These are phyloP conservation scores for Paramecium caudatum DNA, from an alignment of 73 alveolate species.

Conservation along the genomic window DNA sequence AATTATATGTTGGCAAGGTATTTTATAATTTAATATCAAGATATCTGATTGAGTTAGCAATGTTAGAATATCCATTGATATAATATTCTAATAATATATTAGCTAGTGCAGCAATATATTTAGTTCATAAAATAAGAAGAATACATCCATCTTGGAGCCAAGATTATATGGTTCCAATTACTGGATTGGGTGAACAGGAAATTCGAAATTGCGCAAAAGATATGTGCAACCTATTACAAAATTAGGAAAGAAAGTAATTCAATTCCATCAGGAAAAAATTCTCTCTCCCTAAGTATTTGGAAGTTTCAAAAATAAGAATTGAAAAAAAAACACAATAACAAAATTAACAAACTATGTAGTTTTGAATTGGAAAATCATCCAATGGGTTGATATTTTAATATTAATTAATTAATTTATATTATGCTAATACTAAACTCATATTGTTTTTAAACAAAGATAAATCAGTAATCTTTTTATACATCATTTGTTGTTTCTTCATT, in stretches of 20 bases:
- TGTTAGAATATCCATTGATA: slow-evolving; percentile 56
- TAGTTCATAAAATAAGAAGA: slow-evolving; percentile 75
- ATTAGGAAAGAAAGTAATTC: slow-evolving; percentile 48
- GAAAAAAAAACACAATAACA: slow-evolving; percentile 59
- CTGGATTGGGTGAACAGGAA: slow-evolving; percentile 71
- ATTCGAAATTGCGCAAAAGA: slow-evolving; percentile 72
- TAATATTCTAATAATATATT: slow-evolving; percentile 51
- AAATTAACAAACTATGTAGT: too few species aligned
- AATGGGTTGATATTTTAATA: too few species aligned
- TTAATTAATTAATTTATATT: too few species aligned
- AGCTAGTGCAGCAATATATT: slow-evolving; percentile 75
- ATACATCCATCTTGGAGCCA: slow-evolving; percentile 68
- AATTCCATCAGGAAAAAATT: slow-evolving; percentile 65
- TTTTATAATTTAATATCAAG: not conserved
- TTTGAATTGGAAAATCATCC: too few species aligned
- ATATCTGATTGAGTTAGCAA: slow-evolving; percentile 68
- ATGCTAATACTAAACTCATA: too few species aligned
- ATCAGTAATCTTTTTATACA: too few species aligned
- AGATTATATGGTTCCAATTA: slow-evolving; percentile 61
- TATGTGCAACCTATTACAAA: slow-evolving; percentile 61
- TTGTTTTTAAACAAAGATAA: too few species aligned
- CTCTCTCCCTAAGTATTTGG: slow-evolving; percentile 64
- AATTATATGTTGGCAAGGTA: slow-evolving; percentile 69
- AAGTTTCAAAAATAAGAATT: slow-evolving; percentile 71
- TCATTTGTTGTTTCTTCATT: too few species aligned